Base-by-base conservation (phyloP, 2,329 filamentous ascomycete species). In the Rhynchosporium graminicola region DNA sequence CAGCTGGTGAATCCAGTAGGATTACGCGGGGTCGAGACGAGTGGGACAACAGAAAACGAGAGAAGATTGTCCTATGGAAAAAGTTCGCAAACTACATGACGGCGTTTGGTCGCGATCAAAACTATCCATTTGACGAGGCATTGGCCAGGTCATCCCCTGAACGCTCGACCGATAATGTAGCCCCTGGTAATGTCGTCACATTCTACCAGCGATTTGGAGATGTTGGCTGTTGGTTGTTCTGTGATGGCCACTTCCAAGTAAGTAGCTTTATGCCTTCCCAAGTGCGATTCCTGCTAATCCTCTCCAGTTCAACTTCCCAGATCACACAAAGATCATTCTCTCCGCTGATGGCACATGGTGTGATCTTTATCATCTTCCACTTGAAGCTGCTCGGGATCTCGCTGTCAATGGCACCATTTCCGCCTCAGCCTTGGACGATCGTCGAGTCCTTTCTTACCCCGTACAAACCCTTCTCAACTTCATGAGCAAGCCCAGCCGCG, bases 201-300 rank as follows among this genome's bases (percentile, higher is more conserved):
- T 93, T 93, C 68, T 94, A 93, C 73, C 90, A 94, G 77, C 82
- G 90, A 54, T 88, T 91, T 64, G 90, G 90, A 48, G 90, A 90
- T 70, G 89, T 93, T 36, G 89, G 90, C 15, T 89, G 90, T 75
- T 93, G 90, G 90, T 86, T 87, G 56, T 94, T 94, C 71, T 85
- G 84, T 61, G 90, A 94, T 73, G 91, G 91, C 2, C 89, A 91
- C 70, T 82, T 93, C 68, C 90, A 90, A 80, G 86, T 88, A 78
- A 68, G 77, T 68, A 20, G 20, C 63, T 20, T 15, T 6, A 31
- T 4, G 54, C 26, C 36, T 48, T 20, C 38, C 31, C 46, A 36
- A 6, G 9, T 55, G 52, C 45, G 46, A 59, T 20, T 38, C 13
- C 55, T 63, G 45, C 59, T 72, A 63, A 73, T 48, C 38, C 26